Base-by-base conservation (phyloP, 1,139 yeast genomes). In the Diutina siamensis region DNA sequence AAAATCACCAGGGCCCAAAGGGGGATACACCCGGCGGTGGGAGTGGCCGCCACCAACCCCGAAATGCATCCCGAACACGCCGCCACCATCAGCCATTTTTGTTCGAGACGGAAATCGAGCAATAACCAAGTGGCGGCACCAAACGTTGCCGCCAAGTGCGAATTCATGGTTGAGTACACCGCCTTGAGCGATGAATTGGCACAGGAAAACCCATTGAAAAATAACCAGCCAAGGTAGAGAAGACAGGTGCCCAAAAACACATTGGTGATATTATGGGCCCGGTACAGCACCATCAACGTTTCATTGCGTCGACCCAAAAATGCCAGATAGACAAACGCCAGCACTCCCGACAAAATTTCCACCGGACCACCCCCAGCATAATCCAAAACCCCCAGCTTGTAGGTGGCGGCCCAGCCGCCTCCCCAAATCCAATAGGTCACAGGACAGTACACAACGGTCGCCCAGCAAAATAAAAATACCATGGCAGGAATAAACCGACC, bases 321-420 rank as follows among this genome's bases (percentile, higher is more conserved):
- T 49, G 80, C 78, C 15, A 94, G 81, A 55, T 83, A 83, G 9
- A 85, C 95, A 56, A 89, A 80, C 1, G 95, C 97, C 40, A 88
- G 84, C 21, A 87, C 83, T 53, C 97, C 97, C 28, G 94, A 80
- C 34, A 87, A 75, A 48, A 92, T 86, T 62, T 92, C 97, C 40
- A 92, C 96, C 1, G 97, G 95, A 0, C 97, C 97, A 46, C 97
- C 97, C 35, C 98, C 98, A 31, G 98, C 97, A 62, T 87, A 92
- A 61, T 92, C 98, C 48, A 89, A 70, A 1, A 83, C 97, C 18
- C 95, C 96, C 76, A 95, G 89, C 55, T 76, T 72, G 63, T 71
- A 76, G 15, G 52, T 49, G 41, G 67, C 59, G 36, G 96, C 95
- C 97, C 97, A 92, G 40, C 97, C 97, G 44, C 81, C 80, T 49